Evolutionary conservation across 2,329 filamentous ascomycete genomes (phyloP), one percentile per base, ranked within the genome.

Genomic region (Periconia macrospinosa): DNA sequence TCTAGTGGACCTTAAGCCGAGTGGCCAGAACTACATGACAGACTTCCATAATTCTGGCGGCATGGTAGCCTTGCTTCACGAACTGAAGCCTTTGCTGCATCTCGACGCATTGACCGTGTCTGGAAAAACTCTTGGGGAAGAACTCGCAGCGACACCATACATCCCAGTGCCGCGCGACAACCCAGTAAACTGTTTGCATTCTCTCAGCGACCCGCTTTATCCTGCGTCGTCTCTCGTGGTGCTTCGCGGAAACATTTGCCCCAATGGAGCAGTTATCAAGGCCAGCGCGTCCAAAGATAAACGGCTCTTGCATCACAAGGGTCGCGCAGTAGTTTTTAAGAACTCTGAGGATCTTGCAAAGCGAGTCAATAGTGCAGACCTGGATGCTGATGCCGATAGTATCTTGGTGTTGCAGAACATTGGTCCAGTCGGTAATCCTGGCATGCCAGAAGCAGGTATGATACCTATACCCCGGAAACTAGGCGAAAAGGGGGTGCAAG

Each of bases 371-470:
- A 78, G 79, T 23, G 86, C 90, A 50, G 82, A 88, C 46, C 87
- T 90, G 41, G 82, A 84, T 1, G 84, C 85, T 30, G 82, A 83
- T 52, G 90, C 92, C 65, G 91, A 93, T 68, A 81, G 93, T 15
- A 92, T 96, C 10, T 78, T 96, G 40, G 86, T 96, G 37, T 90
- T 96, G 49, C 86, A 92, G 17, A 96, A 95, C 70, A 92, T 96
- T 72, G 92, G 92, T 0, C 92, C 92, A 8, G 90, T 89, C 69
- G 92, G 92, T 54, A 92, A 92, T 0, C 92, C 92, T 0, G 92
- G 92, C 42, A 96, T 97, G 92, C 92, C 92, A 1, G 92, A 96
- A 76, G 92, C 92, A 1, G 90, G 89, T 3, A 79, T 97, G 49
- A 89, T 81, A 50, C 94, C 95, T 63, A 84, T 96, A 7, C 91